Evolutionary conservation across 805 yeast genomes (phyloP).

Genomic region (Candida suzukii): DNA sequence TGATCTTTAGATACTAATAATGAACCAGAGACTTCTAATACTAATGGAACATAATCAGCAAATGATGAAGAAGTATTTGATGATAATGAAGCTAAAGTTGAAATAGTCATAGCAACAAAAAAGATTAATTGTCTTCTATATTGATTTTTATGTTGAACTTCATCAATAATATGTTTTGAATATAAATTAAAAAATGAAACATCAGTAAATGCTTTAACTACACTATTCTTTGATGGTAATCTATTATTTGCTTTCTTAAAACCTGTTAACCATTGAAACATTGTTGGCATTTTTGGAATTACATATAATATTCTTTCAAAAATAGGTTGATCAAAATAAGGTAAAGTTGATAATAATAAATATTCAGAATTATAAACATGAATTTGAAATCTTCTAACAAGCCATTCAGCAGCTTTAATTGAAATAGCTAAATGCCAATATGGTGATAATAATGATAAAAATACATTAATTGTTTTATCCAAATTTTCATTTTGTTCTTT

Average conservation of each 20-base stretch:
- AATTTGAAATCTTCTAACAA: constrained; percentile 82
- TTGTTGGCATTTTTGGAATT: constrained; percentile 63
- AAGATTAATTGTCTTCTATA: constrained; percentile 72
- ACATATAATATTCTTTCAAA: constrained; percentile 74
- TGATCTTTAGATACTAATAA: constrained; percentile 38
- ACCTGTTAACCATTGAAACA: constrained; percentile 64
- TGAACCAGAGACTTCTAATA: constrained; percentile 52
- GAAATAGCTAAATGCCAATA: constrained; percentile 72
- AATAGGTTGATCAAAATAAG: constrained; percentile 69
- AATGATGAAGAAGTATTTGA: constrained; percentile 32
- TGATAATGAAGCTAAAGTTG: constrained; percentile 59
- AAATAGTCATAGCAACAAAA: constrained; percentile 65
- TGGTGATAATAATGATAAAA: constrained; percentile 67
- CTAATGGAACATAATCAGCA: constrained; percentile 44
- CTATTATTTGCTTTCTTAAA: constrained; percentile 50
- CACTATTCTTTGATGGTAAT: constrained; percentile 59
- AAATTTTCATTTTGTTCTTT: constrained; percentile 71
- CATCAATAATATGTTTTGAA: constrained; percentile 43
- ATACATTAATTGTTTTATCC: constrained; percentile 67
- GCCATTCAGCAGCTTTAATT: constrained; percentile 86
- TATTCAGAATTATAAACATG: constrained; percentile 75
- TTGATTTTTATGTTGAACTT: constrained; percentile 45
- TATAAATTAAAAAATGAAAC: constrained; percentile 61
- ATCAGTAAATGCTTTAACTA: constrained; percentile 71
- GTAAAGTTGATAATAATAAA: constrained; percentile 64